Evolutionary conservation across 306 rosid genomes (phyloP), one percentile per base, ranked within the genome.

Genomic region (Crotalaria pallida): DNA sequence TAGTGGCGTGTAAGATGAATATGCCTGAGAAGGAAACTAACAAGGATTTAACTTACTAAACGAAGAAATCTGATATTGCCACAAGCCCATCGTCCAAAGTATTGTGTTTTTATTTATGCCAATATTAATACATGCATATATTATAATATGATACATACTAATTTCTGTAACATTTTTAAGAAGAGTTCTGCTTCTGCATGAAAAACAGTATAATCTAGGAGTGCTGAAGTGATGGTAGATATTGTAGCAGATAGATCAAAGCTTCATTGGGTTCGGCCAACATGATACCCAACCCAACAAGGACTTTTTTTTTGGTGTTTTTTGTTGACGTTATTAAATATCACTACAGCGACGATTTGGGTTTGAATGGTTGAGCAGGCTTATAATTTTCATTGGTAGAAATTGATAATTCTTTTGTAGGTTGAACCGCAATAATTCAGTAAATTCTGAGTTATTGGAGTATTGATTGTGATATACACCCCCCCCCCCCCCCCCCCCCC

Each of bases 141-240:
- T 52, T 52, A 52, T 21, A 67, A 62, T 29, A 62, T 29, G 43
- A 77, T 61, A 40, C 43, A 16, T 41, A 18, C n/a, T n/a, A n/a
- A n/a, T 44, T 64, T 69, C 24, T 27, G 10, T 40, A 69, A 41
- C 45, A 13, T 26, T 13, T 58, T 48, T 76, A 59, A n/a, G 18
- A 23, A 36, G 21, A 24, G 64, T 69, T 69, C 47, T 62, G 66
- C 76, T 69, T 69, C 47, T 62, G 66, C 76, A 31, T 44, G 43
- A 51, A 31, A 52, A 52, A 56, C 65, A 18, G 59, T 43, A 41
- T 15, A 38, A 15, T 31, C 7, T 77, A 13, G 70, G 49, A 58
- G 6, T 58, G 31, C 3, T 27, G 10, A 22, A 18, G 27, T 50
- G 27, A 21, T 22, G 31, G 58, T 10, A 9, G 15, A n/a, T 12